Conservation (phyloP, 1,284 basidiomycete species). For the Agaricales sp. region DNA sequence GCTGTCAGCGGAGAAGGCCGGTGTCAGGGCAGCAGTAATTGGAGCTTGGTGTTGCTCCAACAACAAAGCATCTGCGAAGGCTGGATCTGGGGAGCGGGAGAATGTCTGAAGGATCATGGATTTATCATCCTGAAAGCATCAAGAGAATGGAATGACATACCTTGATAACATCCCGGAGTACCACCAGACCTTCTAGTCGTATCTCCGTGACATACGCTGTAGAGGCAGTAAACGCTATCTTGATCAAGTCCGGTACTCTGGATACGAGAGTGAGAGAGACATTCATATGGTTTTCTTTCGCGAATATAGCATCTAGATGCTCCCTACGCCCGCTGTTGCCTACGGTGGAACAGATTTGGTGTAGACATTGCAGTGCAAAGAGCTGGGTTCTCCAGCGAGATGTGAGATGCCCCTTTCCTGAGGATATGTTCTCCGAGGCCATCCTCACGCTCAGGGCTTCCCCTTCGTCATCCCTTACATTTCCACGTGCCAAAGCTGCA, state of each 20-base stretch:
- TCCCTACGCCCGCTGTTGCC: slow-evolving; percentile 65
- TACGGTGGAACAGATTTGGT: slow-evolving; percentile 80
- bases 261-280: slow-evolving; percentile 57
- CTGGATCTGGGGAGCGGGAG: slow-evolving; percentile 80
- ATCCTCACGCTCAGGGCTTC: slow-evolving; percentile 71
- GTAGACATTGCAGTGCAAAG: slow-evolving; percentile 89
- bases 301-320: slow-evolving; percentile 72
- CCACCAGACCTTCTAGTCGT: slow-evolving; percentile 83
- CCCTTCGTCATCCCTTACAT: slow-evolving; percentile 80
- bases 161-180: slow-evolving; percentile 89
- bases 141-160: slow-evolving; percentile 27
- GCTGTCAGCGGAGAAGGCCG: slow-evolving; percentile 90
- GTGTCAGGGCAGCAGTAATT: slow-evolving; percentile 95
- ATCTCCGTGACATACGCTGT: slow-evolving; percentile 95
- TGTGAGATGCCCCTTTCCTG: slow-evolving; percentile 31
- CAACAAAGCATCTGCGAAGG: slow-evolving; percentile 83
- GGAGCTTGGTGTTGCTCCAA: slow-evolving; percentile 99
- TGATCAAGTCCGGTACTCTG: slow-evolving; percentile 88
- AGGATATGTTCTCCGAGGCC: slow-evolving; percentile 25
- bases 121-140: slow-evolving; percentile 7
- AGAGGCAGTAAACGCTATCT: slow-evolving; percentile 96
- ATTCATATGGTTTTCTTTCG: slow-evolving; percentile 35
- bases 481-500: slow-evolving; percentile 39
- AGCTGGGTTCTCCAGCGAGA: slow-evolving; percentile 96
- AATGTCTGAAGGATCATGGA: slow-evolving; percentile 60